Evolutionary conservation across 1,284 basidiomycete genomes (phyloP).

Genomic region (Polyporus tsugae): DNA sequence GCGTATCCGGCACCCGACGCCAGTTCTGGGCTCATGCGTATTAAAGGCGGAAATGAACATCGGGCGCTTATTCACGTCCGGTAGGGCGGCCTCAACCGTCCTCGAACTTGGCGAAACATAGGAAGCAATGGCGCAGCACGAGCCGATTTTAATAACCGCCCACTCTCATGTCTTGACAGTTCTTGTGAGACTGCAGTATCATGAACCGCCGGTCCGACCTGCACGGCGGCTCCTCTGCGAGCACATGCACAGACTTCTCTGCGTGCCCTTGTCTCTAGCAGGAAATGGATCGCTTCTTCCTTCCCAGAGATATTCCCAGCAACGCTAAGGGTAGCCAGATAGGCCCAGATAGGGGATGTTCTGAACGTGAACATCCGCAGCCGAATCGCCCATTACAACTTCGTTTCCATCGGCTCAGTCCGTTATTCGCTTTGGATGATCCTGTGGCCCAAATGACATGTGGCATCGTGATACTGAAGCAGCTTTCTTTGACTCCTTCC

Average conservation of each 20-base stretch:
- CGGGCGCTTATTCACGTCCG: neutral
- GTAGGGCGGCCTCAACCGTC: neutral
- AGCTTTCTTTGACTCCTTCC: neutral
- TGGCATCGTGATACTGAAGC: conserved; percentile 11
- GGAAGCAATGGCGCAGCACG: neutral
- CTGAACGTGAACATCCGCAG: neutral
- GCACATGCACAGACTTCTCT: conserved; percentile 8
- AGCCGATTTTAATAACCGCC: neutral
- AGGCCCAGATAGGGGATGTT: neutral
- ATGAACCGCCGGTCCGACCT: conserved; percentile 1
- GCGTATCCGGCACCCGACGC: neutral
- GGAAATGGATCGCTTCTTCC: neutral
- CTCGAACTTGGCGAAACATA: neutral
- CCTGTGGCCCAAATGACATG: conserved; percentile 3
- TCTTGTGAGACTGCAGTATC: conserved; percentile 6
- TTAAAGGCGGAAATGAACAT: conserved; percentile 5
- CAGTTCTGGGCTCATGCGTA: neutral
- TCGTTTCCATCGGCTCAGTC: neutral
- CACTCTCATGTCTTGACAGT: neutral
- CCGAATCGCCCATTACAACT: neutral
- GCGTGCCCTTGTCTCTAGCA: neutral
- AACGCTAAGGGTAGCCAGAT: conserved; percentile 1
- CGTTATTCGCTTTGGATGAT: neutral
- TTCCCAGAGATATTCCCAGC: conserved; percentile 6
- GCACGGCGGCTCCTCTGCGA: conserved; percentile 1